Conservation (phyloP, 1,284 basidiomycete species). For the Fomitiporia mediterranea region DNA sequence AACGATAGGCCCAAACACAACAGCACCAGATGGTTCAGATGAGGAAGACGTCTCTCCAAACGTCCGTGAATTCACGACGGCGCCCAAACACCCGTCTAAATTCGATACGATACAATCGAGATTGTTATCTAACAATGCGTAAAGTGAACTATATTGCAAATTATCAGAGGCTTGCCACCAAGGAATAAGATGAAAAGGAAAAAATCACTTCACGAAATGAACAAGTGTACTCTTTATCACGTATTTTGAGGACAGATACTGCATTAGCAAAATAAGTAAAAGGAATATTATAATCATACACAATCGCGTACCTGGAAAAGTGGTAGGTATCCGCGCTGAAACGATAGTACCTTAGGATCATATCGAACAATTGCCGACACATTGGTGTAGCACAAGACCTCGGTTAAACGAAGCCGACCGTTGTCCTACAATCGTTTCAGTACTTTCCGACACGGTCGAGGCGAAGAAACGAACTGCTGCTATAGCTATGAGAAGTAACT, state of each 20-base stretch:
- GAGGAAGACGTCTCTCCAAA: conserved; percentile 37
- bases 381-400: conserved; percentile 45
- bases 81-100: conserved; percentile 40
- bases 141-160: conserved; percentile 42
- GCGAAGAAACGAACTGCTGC: conserved; percentile 33
- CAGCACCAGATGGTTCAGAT: conserved; percentile 31
- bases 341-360: conserved; percentile 42
- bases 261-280: neutral
- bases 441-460: neutral
- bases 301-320: conserved; percentile 45
- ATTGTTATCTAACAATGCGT: conserved; percentile 48
- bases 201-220: conserved; percentile 49
- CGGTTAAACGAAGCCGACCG: conserved; percentile 44
- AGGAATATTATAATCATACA: neutral
- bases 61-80: conserved; percentile 34
- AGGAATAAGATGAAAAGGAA: neutral
- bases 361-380: conserved; percentile 38
- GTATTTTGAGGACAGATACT: conserved; percentile 63
- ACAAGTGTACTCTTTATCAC: conserved; percentile 57
- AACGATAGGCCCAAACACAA: conserved; percentile 45
- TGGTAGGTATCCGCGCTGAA: conserved; percentile 55
- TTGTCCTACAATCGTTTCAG: conserved; percentile 37
- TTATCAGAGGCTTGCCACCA: neutral
- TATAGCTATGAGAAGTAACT: conserved; percentile 43
- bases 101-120: conserved; percentile 40